These are phyloP conservation scores for Prasinococcaceae sp. DNA, from an alignment of 139 green algal genomes.

Conservation along the genomic window DNA sequence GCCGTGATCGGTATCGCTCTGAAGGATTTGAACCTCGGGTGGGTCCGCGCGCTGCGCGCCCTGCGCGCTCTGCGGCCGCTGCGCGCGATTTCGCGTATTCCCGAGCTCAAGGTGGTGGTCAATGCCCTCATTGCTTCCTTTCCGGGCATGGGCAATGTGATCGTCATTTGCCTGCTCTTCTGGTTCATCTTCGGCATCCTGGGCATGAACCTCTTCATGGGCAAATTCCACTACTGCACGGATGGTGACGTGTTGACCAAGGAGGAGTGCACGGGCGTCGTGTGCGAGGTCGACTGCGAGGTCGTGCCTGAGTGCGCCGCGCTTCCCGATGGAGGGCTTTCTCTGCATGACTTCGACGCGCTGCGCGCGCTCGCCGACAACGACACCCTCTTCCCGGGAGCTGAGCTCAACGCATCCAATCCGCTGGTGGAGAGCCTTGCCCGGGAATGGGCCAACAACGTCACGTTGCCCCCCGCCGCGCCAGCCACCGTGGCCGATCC, in stretches of 20 bases:
- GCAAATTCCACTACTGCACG: conserved; percentile 12
- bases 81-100: conserved; percentile 4
- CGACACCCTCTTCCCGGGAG: not conserved
- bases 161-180: conserved; percentile 8
- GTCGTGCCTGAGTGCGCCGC: no score
- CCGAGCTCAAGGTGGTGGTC: conserved; percentile 6
- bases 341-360: no score
- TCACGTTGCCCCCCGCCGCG: no score
- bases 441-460: no score
- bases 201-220: conserved; percentile 26
- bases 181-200: conserved; percentile 27
- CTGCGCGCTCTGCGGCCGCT: conserved; percentile 8
- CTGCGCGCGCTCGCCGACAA: no score
- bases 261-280: conserved; percentile 1
- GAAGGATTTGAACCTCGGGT: no score
- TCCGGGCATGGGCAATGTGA: conserved; percentile 9
- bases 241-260: not conserved
- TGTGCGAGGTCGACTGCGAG: no score
- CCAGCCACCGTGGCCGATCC: no score
- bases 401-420: no score
- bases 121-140: conserved; percentile 7
- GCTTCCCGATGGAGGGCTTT: no score
- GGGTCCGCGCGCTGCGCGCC: conserved; percentile 8
- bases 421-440: no score
- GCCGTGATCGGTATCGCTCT: not conserved